phyloP scores from a whole-genome alignment of 352 stramenopile species.

The Lagenidium giganteum region DNA sequence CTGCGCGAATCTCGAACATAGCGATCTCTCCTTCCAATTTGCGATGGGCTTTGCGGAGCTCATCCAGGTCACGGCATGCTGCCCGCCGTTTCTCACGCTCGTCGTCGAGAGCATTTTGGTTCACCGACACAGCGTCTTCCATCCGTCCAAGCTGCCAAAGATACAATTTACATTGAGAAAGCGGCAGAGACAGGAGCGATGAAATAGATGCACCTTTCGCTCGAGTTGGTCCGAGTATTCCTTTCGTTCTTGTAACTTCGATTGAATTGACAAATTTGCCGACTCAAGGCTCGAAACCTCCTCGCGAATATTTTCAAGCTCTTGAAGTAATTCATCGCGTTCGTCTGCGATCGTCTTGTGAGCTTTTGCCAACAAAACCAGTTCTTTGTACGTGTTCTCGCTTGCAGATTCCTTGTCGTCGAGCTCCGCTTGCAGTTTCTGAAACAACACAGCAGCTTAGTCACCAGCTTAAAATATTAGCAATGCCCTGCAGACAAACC shows the following conservation, averaged over 20 bases:
- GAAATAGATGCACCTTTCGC: conserved; percentile 35
- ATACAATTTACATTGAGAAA: not conserved
- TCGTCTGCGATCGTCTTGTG: conserved; percentile 67
- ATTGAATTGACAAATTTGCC: conserved; percentile 50
- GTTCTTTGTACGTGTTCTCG: conserved; percentile 73
- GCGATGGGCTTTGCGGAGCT: conserved; percentile 54
- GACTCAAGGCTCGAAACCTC: conserved; percentile 50
- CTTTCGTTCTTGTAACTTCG: conserved; percentile 58
- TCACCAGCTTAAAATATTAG: no score
- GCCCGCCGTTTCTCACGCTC: conserved; percentile 50
- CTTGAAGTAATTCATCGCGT: conserved; percentile 37
- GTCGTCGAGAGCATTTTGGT: conserved; percentile 48
- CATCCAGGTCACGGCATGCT: conserved; percentile 47
- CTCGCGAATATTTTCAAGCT: conserved; percentile 42
- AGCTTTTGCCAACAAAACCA: conserved; percentile 74
- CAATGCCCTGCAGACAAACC: not conserved
- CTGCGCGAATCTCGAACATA: conserved; percentile 51
- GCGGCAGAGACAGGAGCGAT: not conserved
- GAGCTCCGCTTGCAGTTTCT: conserved; percentile 60
- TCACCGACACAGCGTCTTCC: conserved; percentile 36
- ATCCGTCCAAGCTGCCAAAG: conserved; percentile 37
- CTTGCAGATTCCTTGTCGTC: conserved; percentile 47
- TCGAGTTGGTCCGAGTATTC: conserved; percentile 54
- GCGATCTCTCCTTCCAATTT: conserved; percentile 65
- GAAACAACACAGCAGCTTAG: not conserved